Conservation (phyloP, 73 alveolate species). For the Tetrahymena thermophila region DNA sequence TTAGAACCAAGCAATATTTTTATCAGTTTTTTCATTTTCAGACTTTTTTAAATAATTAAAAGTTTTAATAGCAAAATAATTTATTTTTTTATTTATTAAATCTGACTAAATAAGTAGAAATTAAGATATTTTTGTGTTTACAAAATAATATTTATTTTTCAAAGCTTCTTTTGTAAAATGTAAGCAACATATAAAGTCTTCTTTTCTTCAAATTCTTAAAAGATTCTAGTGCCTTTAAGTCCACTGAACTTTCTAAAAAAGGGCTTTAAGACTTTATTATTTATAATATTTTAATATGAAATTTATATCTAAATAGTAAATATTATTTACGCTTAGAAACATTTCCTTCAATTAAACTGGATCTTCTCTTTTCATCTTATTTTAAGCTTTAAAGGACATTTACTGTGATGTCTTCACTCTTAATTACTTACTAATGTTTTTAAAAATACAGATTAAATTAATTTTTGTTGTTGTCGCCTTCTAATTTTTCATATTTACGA, state of each 20-base stretch:
- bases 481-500: not conserved
- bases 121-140: not conserved
- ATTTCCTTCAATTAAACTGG: conserved; percentile 20
- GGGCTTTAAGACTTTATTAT: not conserved
- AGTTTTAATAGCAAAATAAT: no score
- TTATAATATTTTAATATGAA: not conserved
- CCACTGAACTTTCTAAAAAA: conserved; percentile 50
- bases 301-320: not conserved
- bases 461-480: not conserved
- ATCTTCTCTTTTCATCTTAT: conserved; percentile 37
- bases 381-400: conserved; percentile 32
- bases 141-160: not conserved
- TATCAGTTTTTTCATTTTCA: no score
- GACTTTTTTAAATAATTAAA: no score
- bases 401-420: conserved; percentile 39
- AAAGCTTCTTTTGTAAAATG: conserved; percentile 11
- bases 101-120: not conserved
- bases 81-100: no score
- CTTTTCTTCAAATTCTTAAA: conserved; percentile 12
- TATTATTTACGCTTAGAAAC: not conserved
- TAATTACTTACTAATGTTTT: not conserved
- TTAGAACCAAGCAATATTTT: no score
- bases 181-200: conserved; percentile 37
- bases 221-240: conserved; percentile 34
- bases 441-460: not conserved